Conservation (phyloP, 129 eudicot genomes). For the Helichrysum umbraculigerum region DNA sequence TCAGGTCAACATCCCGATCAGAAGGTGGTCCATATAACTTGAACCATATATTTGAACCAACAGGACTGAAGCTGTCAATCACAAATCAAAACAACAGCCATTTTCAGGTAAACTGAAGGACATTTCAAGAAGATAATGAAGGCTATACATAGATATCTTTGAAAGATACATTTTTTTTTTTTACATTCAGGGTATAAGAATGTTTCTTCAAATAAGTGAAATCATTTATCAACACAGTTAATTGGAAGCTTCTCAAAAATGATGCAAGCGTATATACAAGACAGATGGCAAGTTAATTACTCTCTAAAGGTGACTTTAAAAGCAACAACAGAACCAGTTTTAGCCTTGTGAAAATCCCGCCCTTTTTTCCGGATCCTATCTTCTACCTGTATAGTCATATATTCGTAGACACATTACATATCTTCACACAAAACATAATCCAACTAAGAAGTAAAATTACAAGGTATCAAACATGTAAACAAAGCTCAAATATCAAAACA, state of each 20-base stretch:
- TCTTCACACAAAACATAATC: background rate
- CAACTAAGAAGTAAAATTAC: background rate
- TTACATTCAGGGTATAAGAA: background rate
- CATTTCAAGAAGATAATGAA: slow-evolving; percentile 14
- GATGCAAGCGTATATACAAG: slow-evolving; percentile 6
- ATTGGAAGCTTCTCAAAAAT: background rate
- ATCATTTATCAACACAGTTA: background rate
- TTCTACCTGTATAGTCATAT: slow-evolving; percentile 56
- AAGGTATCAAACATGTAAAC: background rate
- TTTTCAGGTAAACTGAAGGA: slow-evolving; percentile 3
- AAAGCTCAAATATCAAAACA: background rate
- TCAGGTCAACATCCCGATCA: slow-evolving; percentile 88
- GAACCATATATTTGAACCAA: slow-evolving; percentile 89
- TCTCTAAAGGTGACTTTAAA: slow-evolving; percentile 98
- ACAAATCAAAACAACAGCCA: slow-evolving; percentile 16
- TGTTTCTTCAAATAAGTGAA: background rate
- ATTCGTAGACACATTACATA: slow-evolving; percentile 14
- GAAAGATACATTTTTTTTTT: background rate
- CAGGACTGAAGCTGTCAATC: slow-evolving; percentile 81
- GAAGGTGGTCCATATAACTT: slow-evolving; percentile 84
- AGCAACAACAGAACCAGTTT: slow-evolving; percentile 87
- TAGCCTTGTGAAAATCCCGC: slow-evolving; percentile 67
- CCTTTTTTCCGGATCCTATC: slow-evolving; percentile 87
- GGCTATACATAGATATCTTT: background rate
- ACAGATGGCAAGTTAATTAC: slow-evolving; percentile 41